Percentiles rank a stretch among this genome's conserved stretches.
These are phyloP conservation scores for Nemania serpens DNA, from an alignment of 2,329 filamentous ascomycete genomes.

Conservation along the genomic window DNA sequence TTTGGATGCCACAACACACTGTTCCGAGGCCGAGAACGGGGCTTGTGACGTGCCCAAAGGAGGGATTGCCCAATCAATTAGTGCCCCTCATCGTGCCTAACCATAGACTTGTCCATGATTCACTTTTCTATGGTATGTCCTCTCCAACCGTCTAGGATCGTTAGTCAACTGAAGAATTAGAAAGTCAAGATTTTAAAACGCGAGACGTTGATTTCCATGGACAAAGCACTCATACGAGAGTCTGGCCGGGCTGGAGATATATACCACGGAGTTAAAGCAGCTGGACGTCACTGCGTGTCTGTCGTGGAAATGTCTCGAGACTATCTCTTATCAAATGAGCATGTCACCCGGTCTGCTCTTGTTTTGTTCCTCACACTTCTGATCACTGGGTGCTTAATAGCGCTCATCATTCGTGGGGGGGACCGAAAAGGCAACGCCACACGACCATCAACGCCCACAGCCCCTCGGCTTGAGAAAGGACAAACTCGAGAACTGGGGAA, in stretches of 20 bases:
- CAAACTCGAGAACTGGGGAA: constrained; percentile 35
- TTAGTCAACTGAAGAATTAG: not conserved
- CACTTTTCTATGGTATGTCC: not conserved
- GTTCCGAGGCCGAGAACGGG: constrained; percentile 34
- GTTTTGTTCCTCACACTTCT: constrained; percentile 27
- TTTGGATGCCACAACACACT: constrained; percentile 3
- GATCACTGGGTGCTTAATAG: constrained; percentile 23
- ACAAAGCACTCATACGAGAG: constrained; percentile 18
- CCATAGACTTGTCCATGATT: not conserved
- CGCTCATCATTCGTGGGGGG: constrained; percentile 29
- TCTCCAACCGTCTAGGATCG: not conserved
- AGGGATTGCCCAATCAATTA: not conserved
- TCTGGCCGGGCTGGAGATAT: constrained; percentile 22
- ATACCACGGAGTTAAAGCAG: constrained; percentile 22
- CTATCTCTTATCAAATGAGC: constrained; percentile 1
- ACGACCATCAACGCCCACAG: constrained; percentile 34
- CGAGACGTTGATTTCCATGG: constrained; percentile 9
- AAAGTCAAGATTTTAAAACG: not conserved
- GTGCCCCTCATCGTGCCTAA: constrained; percentile 5
- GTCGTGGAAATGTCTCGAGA: constrained; percentile 28
- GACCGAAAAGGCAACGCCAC: constrained; percentile 12
- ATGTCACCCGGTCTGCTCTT: constrained; percentile 19
- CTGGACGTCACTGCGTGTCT: constrained; percentile 22
- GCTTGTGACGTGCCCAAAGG: constrained; percentile 1
- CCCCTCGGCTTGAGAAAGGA: constrained; percentile 36